These are phyloP conservation scores for Saccharomycopsis sp. DNA, from an alignment of 805 yeast species.

Conservation along the genomic window DNA sequence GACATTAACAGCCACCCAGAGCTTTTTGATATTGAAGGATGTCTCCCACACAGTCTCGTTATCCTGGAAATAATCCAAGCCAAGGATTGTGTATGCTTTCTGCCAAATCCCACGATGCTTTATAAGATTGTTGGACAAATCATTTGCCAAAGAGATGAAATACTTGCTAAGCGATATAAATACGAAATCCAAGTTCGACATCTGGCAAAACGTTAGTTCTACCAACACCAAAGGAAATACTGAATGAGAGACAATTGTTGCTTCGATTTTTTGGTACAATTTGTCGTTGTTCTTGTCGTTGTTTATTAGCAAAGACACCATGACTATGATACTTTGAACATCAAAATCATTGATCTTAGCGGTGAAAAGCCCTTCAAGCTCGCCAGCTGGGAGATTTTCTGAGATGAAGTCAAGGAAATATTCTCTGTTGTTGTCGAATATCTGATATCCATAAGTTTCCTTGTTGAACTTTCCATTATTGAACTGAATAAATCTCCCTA, in stretches of 20 bases:
- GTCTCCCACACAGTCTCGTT: conserved; percentile 22
- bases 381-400: conserved; percentile 27
- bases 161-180: not conserved
- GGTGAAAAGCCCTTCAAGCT: conserved; percentile 10
- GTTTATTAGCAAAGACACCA: not conserved
- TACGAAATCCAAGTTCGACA: not conserved
- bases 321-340: not conserved
- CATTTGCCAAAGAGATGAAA: conserved; percentile 12
- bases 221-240: conserved; percentile 7
- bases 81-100: conserved; percentile 4
- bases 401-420: conserved; percentile 34
- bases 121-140: conserved; percentile 11
- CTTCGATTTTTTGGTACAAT: not conserved
- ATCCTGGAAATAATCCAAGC: conserved; percentile 5
- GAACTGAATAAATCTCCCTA: conserved; percentile 34
- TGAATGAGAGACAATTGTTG: conserved; percentile 4
- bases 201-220: conserved; percentile 9
- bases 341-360: not conserved
- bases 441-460: conserved; percentile 29
- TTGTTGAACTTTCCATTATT: conserved; percentile 20
- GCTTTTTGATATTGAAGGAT: conserved; percentile 22
- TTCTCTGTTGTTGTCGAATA: conserved; percentile 33
- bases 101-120: conserved; percentile 16
- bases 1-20: conserved; percentile 22
- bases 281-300: not conserved